Base-by-base conservation (phyloP, 768 basidiomycete species). In the Tulasnella sp. region DNA sequence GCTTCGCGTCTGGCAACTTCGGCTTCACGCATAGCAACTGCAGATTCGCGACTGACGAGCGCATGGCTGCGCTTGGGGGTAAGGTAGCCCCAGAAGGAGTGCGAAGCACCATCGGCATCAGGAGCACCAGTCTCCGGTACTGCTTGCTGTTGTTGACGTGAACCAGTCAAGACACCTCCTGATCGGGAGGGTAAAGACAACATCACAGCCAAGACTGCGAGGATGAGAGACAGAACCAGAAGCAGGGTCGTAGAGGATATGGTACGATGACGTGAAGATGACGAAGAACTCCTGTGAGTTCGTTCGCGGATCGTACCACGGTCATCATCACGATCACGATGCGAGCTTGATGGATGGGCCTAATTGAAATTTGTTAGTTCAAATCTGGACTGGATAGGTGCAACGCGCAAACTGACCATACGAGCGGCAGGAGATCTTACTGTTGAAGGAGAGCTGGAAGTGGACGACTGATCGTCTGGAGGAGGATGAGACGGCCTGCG, bases 131-230 rank as follows among this genome's bases (percentile, higher is more conserved):
- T 25, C 15, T 49, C 41, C 1, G 29, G 43, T n/a, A 27, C 27
- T 31, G 15, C 21, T n/a, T 31, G 17, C 6, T 21, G 31, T 15
- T 32, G 71, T 41, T 75, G 72, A 0, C 79, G 78, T 0, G 87
- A 85, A 2, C 89, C 75, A 2, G 86, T 86, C 21, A 90, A 79
- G 85, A 87, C 88, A 64, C 89, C 81, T 5, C 88, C 86, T 15
- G 88, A 76, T 17, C 60, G 57, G 0, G 81, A 80, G 1, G 88
- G 88, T 4, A 91, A 75, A 2, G 88, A 88, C 23, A 91, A 79
- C 86, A 91, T 89, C 64, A 91, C 81, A 4, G 88, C 87, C n/a
- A 91, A 76, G 21, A 89, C 86, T 34, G 87, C 88, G 25, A 91
- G 74, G 48, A 91, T 79, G 32, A 91, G 81, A 9, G 88, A 90